These are phyloP conservation scores for Penicillium palitans DNA, from an alignment of 2,329 filamentous ascomycete genomes.

Conservation along the genomic window DNA sequence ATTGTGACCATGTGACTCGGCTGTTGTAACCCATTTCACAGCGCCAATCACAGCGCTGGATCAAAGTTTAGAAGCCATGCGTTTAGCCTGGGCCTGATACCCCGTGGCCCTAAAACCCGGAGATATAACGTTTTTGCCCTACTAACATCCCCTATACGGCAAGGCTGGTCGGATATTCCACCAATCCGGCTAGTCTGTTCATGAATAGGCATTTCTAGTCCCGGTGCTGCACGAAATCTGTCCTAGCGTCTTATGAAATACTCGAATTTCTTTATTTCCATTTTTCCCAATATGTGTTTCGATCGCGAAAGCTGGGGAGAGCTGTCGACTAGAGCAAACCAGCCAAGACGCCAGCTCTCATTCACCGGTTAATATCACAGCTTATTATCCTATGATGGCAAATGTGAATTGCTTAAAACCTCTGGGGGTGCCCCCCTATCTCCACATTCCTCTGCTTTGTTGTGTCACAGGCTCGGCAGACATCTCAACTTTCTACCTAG, in stretches of 20 bases:
- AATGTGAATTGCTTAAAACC: conserved; percentile 12
- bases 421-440: not conserved
- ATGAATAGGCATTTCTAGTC: not conserved
- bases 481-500: not conserved
- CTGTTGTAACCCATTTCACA: not conserved
- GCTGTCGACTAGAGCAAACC: not conserved
- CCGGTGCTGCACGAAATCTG: not conserved
- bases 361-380: conserved; percentile 9
- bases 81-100: not conserved
- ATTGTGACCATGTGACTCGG: not conserved
- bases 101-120: not conserved
- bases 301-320: not conserved
- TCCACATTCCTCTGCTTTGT: not conserved
- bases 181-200: not conserved
- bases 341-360: conserved; percentile 4
- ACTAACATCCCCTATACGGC: not conserved
- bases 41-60: not conserved
- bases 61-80: not conserved
- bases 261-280: not conserved
- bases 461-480: not conserved
- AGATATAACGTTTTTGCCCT: not conserved
- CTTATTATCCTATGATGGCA: conserved; percentile 1
- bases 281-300: not conserved
- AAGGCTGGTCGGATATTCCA: not conserved
- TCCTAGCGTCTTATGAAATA: not conserved